Evolutionary conservation across 768 basidiomycete species (phyloP).

Genomic region (Phaffia australis): DNA sequence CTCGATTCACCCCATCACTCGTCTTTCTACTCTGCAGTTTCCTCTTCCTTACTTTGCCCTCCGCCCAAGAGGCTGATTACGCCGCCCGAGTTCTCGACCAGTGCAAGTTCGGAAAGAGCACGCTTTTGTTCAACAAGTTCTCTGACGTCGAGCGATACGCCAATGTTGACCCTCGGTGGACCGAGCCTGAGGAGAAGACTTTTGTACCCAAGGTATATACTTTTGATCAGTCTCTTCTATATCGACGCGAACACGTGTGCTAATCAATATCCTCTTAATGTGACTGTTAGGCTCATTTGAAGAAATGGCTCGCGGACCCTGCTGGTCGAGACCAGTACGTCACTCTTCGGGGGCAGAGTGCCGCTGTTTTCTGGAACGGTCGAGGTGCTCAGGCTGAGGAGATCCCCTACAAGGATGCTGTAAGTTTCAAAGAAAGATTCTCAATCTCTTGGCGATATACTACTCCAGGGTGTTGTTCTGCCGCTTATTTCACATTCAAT

Average conservation of each 20-base stretch:
- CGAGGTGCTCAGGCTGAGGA: slow-evolving; percentile 50
- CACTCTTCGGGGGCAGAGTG: slow-evolving; percentile 83
- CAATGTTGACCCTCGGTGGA: slow-evolving; percentile 51
- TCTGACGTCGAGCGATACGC: slow-evolving; percentile 77
- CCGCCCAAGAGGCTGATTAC: slow-evolving; percentile 35
- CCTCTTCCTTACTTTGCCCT: slow-evolving; percentile 52
- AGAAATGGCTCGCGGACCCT: slow-evolving; percentile 85
- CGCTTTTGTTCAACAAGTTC: slow-evolving; percentile 74
- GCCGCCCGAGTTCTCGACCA: slow-evolving; percentile 38
- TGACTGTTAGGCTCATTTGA: slow-evolving; percentile 68
- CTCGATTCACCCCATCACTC: slow-evolving; percentile 37
- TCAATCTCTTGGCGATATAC: background rate
- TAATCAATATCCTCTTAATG: background rate
- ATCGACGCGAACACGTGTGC: background rate
- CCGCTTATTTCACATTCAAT: slow-evolving; percentile 10
- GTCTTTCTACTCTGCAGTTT: slow-evolving; percentile 45
- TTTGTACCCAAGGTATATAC: slow-evolving; percentile 64
- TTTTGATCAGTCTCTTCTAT: background rate
- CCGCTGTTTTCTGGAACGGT: slow-evolving; percentile 83
- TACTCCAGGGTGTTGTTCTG: background rate
- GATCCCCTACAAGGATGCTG: slow-evolving; percentile 52
- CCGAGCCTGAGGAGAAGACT: slow-evolving; percentile 61
- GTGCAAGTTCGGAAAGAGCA: slow-evolving; percentile 70
- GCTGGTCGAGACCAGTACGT: slow-evolving; percentile 93
- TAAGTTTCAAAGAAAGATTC: slow-evolving; percentile 39